phyloP scores from a whole-genome alignment of 2,329 filamentous ascomycete species.

The Fusarium penzigii region DNA sequence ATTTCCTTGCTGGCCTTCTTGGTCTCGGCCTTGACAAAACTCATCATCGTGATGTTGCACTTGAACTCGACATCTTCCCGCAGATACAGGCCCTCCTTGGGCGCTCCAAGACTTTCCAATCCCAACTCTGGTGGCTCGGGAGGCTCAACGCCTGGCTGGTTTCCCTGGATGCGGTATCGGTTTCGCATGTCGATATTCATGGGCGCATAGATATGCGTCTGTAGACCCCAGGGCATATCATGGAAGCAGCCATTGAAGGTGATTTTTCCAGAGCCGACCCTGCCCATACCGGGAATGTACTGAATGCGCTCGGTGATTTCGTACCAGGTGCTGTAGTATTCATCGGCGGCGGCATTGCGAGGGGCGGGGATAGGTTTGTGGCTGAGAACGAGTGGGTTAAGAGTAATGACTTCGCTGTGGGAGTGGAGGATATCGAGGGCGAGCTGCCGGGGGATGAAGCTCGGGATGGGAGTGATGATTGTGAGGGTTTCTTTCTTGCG shows the following conservation, averaged over 20 bases:
- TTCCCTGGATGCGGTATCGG: slow-evolving; percentile 68
- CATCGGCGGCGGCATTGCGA: slow-evolving; percentile 66
- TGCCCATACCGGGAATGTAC: slow-evolving; percentile 66
- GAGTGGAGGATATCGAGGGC: slow-evolving; percentile 72
- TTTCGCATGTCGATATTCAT: slow-evolving; percentile 67
- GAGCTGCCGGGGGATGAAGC: slow-evolving; percentile 69
- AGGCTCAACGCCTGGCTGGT: slow-evolving; percentile 65
- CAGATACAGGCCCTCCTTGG: slow-evolving; percentile 66
- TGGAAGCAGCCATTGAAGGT: slow-evolving; percentile 72
- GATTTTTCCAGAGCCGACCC: slow-evolving; percentile 64
- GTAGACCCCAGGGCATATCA: slow-evolving; percentile 70
- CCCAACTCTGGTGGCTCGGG: slow-evolving; percentile 64
- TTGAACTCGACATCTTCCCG: slow-evolving; percentile 71
- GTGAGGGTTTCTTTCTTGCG: slow-evolving; percentile 67
- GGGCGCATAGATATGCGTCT: slow-evolving; percentile 71
- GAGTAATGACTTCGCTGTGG: slow-evolving; percentile 69
- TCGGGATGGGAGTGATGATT: slow-evolving; percentile 68
- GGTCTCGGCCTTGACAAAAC: slow-evolving; percentile 67
- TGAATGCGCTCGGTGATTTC: slow-evolving; percentile 71
- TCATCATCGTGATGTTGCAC: slow-evolving; percentile 65
- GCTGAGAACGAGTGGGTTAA: slow-evolving; percentile 68
- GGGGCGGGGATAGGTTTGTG: slow-evolving; percentile 66
- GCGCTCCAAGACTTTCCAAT: slow-evolving; percentile 56
- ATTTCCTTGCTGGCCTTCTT: slow-evolving; percentile 68
- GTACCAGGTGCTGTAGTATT: slow-evolving; percentile 75